Evolutionary conservation across 148 eudicot genomes (phyloP).

Genomic region (Nepenthes mirabilis): DNA sequence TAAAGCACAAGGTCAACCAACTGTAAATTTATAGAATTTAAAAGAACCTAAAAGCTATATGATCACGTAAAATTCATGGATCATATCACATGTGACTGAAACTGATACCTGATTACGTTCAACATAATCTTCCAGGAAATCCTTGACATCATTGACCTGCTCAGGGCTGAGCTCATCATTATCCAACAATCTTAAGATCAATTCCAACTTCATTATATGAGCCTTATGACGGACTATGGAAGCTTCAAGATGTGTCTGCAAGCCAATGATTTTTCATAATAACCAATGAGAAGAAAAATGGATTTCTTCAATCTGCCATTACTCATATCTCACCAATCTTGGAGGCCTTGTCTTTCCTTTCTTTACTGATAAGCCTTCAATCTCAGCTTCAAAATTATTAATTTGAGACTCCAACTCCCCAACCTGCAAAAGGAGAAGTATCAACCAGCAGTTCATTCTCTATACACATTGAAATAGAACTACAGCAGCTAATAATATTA

Average conservation of each 20-base stretch:
- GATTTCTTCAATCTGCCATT: not conserved
- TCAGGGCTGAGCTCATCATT: slow-evolving; percentile 96
- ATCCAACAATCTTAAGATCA: slow-evolving; percentile 80
- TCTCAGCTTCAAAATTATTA: slow-evolving; percentile 95
- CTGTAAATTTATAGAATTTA: not conserved
- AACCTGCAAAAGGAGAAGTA: slow-evolving; percentile 32
- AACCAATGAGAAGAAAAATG: not conserved
- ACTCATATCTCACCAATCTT: slow-evolving; percentile 62
- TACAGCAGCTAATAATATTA: not conserved
- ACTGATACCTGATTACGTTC: slow-evolving; percentile 89
- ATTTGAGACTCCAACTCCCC: slow-evolving; percentile 89
- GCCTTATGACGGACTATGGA: slow-evolving; percentile 94
- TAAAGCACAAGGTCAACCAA: not conserved
- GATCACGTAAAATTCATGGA: not conserved
- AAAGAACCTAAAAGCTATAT: not conserved
- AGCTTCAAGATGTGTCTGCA: slow-evolving; percentile 85
- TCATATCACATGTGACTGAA: not conserved
- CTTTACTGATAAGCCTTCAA: slow-evolving; percentile 88
- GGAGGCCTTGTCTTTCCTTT: slow-evolving; percentile 98
- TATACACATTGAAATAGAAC: not conserved
- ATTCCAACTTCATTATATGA: slow-evolving; percentile 88
- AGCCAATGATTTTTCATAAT: slow-evolving; percentile 11
- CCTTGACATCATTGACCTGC: slow-evolving; percentile 91
- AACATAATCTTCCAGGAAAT: slow-evolving; percentile 89
- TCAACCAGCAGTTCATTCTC: not conserved